Conservation (phyloP, 2,329 filamentous ascomycete species). For the Podosphaera xanthii region DNA sequence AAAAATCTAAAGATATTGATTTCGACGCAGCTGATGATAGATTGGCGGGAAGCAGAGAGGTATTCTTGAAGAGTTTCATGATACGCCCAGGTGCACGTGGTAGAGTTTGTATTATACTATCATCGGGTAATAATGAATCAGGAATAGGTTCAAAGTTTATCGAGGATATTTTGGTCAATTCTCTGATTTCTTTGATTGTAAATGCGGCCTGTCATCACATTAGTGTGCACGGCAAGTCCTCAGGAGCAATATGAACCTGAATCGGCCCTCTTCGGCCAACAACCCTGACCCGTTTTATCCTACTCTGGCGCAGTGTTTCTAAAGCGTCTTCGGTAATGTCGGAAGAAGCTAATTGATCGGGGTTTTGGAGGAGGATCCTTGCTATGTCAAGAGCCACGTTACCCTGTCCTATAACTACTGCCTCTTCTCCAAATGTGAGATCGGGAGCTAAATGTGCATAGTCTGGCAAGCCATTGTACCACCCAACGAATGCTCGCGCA, state of each 20-base stretch:
- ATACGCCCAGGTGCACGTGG: slow-evolving; percentile 55
- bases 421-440: slow-evolving; percentile 53
- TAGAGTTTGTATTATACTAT: slow-evolving; percentile 34
- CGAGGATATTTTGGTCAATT: slow-evolving; percentile 54
- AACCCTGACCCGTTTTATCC: slow-evolving; percentile 59
- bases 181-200: slow-evolving; percentile 82
- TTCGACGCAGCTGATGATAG: slow-evolving; percentile 25
- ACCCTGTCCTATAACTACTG: slow-evolving; percentile 76
- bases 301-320: slow-evolving; percentile 47
- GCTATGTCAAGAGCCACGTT: slow-evolving; percentile 93
- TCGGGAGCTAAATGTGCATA: slow-evolving; percentile 50
- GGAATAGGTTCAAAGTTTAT: slow-evolving; percentile 53
- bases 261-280: slow-evolving; percentile 74
- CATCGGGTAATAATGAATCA: slow-evolving; percentile 38
- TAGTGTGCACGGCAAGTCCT: neutral
- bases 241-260: slow-evolving; percentile 34
- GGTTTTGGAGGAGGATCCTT: slow-evolving; percentile 56
- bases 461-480: slow-evolving; percentile 92
- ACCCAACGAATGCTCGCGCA: slow-evolving; percentile 82
- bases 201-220: slow-evolving; percentile 46
- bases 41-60: slow-evolving; percentile 25
- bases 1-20: slow-evolving; percentile 69
- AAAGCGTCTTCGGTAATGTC: slow-evolving; percentile 79
- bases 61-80: slow-evolving; percentile 60
- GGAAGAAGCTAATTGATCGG: slow-evolving; percentile 52